Conservation (phyloP, 2,329 filamentous ascomycete species). For the Colletotrichum simmondsii region DNA sequence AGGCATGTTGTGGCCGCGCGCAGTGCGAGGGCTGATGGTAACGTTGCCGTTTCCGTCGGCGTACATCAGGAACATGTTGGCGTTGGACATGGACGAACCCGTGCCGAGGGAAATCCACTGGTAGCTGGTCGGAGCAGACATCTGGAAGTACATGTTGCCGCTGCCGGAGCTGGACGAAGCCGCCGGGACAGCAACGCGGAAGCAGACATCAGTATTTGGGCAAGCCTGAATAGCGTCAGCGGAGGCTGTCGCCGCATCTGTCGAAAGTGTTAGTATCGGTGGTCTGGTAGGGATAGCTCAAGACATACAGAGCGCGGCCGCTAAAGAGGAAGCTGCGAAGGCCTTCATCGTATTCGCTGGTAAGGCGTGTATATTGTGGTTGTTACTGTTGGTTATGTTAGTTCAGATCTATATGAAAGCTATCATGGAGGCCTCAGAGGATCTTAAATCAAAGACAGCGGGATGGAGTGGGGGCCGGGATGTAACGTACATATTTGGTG, state of each 20-base stretch:
- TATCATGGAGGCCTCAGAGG: neutral
- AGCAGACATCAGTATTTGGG: slow-evolving; percentile 58
- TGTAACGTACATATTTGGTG: slow-evolving; percentile 15
- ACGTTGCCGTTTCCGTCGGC: slow-evolving; percentile 67
- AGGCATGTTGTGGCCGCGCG: slow-evolving; percentile 60
- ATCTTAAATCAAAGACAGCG: neutral
- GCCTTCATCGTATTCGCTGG: slow-evolving; percentile 26
- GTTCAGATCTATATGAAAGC: neutral
- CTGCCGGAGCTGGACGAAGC: slow-evolving; percentile 56
- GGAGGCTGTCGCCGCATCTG: slow-evolving; percentile 41
- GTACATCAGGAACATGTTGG: slow-evolving; percentile 74
- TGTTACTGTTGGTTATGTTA: neutral
- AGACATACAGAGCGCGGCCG: slow-evolving; percentile 28
- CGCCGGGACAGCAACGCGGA: slow-evolving; percentile 64
- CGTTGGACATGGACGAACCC: slow-evolving; percentile 63
- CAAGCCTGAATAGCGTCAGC: slow-evolving; percentile 51
- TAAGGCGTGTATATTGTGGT: neutral
- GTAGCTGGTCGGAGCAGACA: slow-evolving; percentile 64
- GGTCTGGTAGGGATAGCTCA: neutral
- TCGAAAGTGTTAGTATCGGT: neutral
- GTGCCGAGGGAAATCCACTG: slow-evolving; percentile 70
- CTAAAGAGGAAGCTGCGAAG: slow-evolving; percentile 20
- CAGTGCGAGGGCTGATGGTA: slow-evolving; percentile 68
- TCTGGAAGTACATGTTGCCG: slow-evolving; percentile 71
- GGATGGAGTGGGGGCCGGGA: neutral